phyloP scores from a whole-genome alignment of 345 rosid species.

The Aquilaria yunnanensis region DNA sequence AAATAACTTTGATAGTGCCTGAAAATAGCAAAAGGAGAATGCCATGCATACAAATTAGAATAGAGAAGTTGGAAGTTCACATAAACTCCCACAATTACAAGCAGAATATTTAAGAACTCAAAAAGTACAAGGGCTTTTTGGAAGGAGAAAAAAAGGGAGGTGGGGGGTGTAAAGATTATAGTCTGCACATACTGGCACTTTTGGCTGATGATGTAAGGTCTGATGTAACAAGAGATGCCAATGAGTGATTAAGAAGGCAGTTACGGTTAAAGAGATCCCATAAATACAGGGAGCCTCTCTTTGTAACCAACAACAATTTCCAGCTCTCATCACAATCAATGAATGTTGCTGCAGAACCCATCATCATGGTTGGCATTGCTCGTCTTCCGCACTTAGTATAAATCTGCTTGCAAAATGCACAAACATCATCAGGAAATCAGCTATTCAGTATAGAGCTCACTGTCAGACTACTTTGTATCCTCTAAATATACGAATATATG shows the following conservation, averaged over 20 bases:
- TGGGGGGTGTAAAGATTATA: no score
- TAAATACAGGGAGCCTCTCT: conserved; percentile 73
- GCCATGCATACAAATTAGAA: background rate
- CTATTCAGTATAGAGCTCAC: background rate
- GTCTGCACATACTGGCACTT: conserved; percentile 28
- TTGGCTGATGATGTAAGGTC: conserved; percentile 47
- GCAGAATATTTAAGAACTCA: no score
- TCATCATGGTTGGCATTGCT: conserved; percentile 91
- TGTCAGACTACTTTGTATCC: background rate
- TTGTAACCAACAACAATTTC: conserved; percentile 84
- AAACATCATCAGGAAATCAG: background rate
- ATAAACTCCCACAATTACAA: no score
- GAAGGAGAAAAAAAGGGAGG: no score
- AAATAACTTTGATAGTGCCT: conserved; percentile 86
- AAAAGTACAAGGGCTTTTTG: no score
- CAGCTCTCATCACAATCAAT: conserved; percentile 90
- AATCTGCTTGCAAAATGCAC: conserved; percentile 39
- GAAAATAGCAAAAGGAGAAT: conserved; percentile 17
- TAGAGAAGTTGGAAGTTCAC: no score
- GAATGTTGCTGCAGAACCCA: conserved; percentile 92
- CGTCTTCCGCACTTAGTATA: conserved; percentile 97
- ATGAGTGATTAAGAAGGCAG: conserved; percentile 75
- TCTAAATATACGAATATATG: background rate
- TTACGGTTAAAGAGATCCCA: conserved; percentile 83
- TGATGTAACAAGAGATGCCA: conserved; percentile 62